Evolutionary conservation across 179 eudicot genomes (phyloP), one percentile per base, ranked within the genome.

Genomic region (Silene coronaria): DNA sequence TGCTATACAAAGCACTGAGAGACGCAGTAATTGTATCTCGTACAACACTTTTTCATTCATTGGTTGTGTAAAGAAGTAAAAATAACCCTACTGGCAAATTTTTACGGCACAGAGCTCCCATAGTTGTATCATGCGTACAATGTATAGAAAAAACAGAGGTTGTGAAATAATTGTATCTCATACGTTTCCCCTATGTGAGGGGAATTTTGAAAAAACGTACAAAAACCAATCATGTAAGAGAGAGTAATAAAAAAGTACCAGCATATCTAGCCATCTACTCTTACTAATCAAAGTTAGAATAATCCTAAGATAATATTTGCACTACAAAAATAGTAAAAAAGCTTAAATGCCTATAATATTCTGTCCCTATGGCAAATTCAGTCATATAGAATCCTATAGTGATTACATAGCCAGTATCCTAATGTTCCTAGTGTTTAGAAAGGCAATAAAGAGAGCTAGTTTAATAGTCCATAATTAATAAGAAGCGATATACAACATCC

Each of bases 371-470:
- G 13, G 4, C 67, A 26, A n/a, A 24, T 62, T 53, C 58, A 53
- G 58, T 17, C 19, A 1, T 53, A 53, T 1, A 53, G 19, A 53
- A 53, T 21, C 58, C 58, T n/a, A 53, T n/a, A 14, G 19, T 53
- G 21, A 53, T 14, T 7, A 1, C 58, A 53, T 14, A 53, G 58
- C n/a, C 13, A 11, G 48, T 42, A 42, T 42, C 13, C 48, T 42
- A 42, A 42, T 59, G 32, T 61, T 61, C 38, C 68, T 27, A 24
- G 30, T 53, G n/a, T 53, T 64, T 26, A 12, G 19, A 64, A 64
- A 64, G 68, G 68, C 68, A 64, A 5, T 16, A 53, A 27, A 64
- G 19, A 64, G 19, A 24, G 38, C 68, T 64, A 64, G 68, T 16
- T 64, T 12, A 24, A 16, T 11, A 64, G 21, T 28, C 19, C 68